phyloP scores from a whole-genome alignment of 305 asterid species.

The Solanum hybrid region DNA sequence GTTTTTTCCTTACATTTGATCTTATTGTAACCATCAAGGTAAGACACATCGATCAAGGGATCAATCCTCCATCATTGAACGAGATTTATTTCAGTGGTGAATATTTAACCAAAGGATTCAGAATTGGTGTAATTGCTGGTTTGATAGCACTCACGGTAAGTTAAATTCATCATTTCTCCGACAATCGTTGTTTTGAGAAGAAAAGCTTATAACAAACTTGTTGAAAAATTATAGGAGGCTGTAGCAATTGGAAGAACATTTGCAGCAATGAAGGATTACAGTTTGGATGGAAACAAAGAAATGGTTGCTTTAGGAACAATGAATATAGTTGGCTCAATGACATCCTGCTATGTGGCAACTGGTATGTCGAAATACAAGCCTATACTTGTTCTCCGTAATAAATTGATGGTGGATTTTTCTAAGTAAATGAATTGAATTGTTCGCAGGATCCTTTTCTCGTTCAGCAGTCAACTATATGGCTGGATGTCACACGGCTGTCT shows the following conservation, averaged over 20 bases:
- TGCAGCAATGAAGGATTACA: conserved; percentile 66
- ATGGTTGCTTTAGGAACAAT: conserved; percentile 81
- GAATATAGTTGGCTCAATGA: conserved; percentile 75
- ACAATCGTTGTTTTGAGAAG: not conserved
- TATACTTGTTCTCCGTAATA: not conserved
- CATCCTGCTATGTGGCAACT: conserved; percentile 76
- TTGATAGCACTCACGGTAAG: conserved; percentile 55
- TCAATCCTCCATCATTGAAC: conserved; percentile 58
- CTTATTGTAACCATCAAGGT: conserved; percentile 22
- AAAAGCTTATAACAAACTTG: not conserved
- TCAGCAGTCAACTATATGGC: conserved; percentile 76
- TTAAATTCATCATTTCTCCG: not conserved
- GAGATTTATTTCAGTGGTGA: conserved; percentile 49
- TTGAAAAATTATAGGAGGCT: conserved; percentile 49
- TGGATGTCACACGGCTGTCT: conserved; percentile 60
- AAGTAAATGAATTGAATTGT: not conserved
- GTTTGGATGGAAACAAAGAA: conserved; percentile 74
- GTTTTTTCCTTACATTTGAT: not conserved
- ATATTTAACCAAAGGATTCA: conserved; percentile 44
- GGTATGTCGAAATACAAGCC: conserved; percentile 23
- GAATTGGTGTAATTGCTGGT: conserved; percentile 56
- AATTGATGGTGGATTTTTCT: not conserved
- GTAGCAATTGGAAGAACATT: conserved; percentile 75
- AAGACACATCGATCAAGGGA: conserved; percentile 42
- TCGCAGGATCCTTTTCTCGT: conserved; percentile 71